Conservation (phyloP, 805 yeast species). For the Schwanniomyces occidentalis region DNA sequence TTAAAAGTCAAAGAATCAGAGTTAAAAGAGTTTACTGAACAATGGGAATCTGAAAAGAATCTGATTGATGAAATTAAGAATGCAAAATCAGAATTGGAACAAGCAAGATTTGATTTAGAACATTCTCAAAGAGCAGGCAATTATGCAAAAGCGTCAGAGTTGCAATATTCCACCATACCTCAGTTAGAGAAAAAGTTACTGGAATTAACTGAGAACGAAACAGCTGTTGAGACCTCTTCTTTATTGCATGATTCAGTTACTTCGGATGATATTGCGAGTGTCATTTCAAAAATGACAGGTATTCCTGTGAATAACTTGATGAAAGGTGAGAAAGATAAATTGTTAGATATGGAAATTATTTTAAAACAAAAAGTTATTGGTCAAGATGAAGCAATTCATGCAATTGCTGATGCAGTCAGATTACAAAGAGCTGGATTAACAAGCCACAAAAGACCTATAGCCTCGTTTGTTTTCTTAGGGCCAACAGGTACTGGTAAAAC, state of each 20-base stretch:
- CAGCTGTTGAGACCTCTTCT: conserved; percentile 22
- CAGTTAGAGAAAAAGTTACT: conserved; percentile 65
- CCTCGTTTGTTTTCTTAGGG: conserved; percentile 93
- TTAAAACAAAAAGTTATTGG: conserved; percentile 83
- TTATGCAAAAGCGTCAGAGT: conserved; percentile 83
- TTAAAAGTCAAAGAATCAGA: conserved; percentile 65
- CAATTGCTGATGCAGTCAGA: conserved; percentile 92
- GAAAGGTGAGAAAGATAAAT: conserved; percentile 92
- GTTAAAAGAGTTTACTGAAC: conserved; percentile 65
- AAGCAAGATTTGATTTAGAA: conserved; percentile 80
- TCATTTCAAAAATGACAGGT: conserved; percentile 92
- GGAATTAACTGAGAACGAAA: conserved; percentile 37
- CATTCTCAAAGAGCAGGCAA: conserved; percentile 81
- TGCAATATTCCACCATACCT: conserved; percentile 87
- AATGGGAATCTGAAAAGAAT: conserved; percentile 84
- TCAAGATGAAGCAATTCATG: conserved; percentile 90
- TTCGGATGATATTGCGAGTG: conserved; percentile 90
- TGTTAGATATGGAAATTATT: conserved; percentile 82
- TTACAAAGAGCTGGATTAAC: conserved; percentile 96
- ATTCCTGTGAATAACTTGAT: conserved; percentile 88
- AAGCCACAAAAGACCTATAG: conserved; percentile 91
- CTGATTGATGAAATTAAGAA: conserved; percentile 75
- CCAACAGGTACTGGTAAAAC: conserved; percentile 99
- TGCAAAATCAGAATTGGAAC: conserved; percentile 81
- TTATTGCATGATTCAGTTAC: conserved; percentile 90